Percentiles rank a stretch among this genome's conserved stretches.
Conservation (phyloP, 192 early-diverging fungal species). For the Podochytrium sp. region DNA sequence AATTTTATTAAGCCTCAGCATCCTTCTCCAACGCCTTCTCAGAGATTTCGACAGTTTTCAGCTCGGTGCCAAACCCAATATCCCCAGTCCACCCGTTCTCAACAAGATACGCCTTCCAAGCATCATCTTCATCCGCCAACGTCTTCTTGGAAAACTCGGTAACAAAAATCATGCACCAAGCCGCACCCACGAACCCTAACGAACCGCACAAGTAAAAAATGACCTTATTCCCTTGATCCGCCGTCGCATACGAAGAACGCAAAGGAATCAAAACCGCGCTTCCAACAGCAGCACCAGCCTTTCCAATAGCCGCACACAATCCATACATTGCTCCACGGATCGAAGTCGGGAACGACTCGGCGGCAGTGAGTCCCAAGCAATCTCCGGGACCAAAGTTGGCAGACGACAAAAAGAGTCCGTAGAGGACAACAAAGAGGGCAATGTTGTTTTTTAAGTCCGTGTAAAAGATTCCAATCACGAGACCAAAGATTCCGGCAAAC, state of each 20-base stretch:
- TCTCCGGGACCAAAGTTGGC: conserved; percentile 53
- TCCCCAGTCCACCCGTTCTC: conserved; percentile 38
- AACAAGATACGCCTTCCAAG: conserved; percentile 50
- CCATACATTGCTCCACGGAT: conserved; percentile 53
- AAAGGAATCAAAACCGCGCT: conserved; percentile 52
- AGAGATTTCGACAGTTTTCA: too few relatives aligned
- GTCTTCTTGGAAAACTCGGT: conserved; percentile 52
- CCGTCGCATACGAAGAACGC: conserved; percentile 27
- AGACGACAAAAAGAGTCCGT: conserved; percentile 58
- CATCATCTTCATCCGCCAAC: conserved; percentile 50
- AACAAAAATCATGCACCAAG: conserved; percentile 49
- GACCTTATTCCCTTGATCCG: conserved; percentile 36
- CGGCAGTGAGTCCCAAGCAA: conserved; percentile 38
- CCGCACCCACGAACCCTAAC: conserved; percentile 52
- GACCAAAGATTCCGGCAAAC: conserved; percentile 45
- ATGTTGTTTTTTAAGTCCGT: not conserved
- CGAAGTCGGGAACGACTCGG: conserved; percentile 47
- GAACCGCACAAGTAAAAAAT: conserved; percentile 27
- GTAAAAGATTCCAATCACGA: conserved; percentile 51
- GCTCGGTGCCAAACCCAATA: not conserved
- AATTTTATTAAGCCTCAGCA: too few relatives aligned
- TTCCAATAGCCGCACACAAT: conserved; percentile 50
- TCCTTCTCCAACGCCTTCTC: too few relatives aligned
- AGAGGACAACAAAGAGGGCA: conserved; percentile 51
- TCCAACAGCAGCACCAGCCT: conserved; percentile 50